Percentiles rank a stretch among this genome's conserved stretches.
Evolutionary conservation across 768 basidiomycete species (phyloP).

Genomic region (Paxillus ammoniavirescens): DNA sequence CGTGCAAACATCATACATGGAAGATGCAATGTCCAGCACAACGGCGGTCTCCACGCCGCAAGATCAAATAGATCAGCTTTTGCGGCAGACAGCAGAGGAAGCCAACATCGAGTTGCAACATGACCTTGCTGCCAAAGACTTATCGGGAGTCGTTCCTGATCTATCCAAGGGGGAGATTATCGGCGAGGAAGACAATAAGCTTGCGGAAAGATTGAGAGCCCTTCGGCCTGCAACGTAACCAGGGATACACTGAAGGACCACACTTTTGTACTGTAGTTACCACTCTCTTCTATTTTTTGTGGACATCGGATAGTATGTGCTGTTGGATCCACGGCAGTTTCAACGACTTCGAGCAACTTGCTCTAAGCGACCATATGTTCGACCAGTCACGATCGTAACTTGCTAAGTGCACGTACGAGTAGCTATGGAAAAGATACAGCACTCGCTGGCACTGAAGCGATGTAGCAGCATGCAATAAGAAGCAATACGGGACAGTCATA

Average conservation of each 20-base stretch:
- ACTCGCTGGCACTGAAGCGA: background rate
- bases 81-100: constrained; percentile 95
- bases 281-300: background rate
- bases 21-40: constrained; percentile 91
- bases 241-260: background rate
- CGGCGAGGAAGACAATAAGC: constrained; percentile 74
- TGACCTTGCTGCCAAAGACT: constrained; percentile 69
- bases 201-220: constrained; percentile 87
- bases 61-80: constrained; percentile 91
- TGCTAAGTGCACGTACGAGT: no score
- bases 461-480: constrained; percentile 17
- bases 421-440: no score
- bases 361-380: no score
- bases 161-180: constrained; percentile 49
- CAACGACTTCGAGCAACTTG: background rate
- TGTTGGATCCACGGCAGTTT: background rate
- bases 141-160: constrained; percentile 55
- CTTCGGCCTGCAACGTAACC: constrained; percentile 71
- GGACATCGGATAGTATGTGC: background rate
- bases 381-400: no score
- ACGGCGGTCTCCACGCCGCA: constrained; percentile 93
- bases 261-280: constrained; percentile 11
- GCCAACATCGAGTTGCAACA: constrained; percentile 95
- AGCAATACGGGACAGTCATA: constrained; percentile 12
- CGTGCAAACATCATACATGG: constrained; percentile 98